phyloP scores from a whole-genome alignment of 441 rosid genomes.

The Eruca vesicaria region DNA sequence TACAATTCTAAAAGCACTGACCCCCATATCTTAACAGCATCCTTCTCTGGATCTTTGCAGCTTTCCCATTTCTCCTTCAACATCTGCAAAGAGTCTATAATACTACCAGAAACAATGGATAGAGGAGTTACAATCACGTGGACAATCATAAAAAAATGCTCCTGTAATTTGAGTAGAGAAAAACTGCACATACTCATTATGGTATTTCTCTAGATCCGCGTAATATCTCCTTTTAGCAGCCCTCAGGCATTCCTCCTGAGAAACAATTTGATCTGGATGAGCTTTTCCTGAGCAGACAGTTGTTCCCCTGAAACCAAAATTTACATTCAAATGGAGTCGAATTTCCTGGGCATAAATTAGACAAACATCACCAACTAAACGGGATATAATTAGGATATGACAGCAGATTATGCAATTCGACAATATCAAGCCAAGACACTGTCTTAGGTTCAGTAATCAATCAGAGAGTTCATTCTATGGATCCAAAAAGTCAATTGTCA shows the following conservation, averaged over 20 bases:
- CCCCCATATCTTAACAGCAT: constrained; percentile 63
- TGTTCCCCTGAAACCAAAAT: constrained; percentile 67
- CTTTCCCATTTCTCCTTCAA: constrained; percentile 79
- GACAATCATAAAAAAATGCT: not conserved
- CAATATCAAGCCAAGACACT: no score
- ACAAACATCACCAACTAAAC: not conserved
- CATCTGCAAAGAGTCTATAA: constrained; percentile 64
- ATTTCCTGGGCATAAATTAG: constrained; percentile 9
- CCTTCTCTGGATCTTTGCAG: constrained; percentile 70
- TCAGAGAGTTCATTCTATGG: not conserved
- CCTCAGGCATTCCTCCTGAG: constrained; percentile 51
- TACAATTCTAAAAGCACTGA: constrained; percentile 37
- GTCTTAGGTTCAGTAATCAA: no score
- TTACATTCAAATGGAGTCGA: constrained; percentile 32
- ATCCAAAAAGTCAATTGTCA: constrained; percentile 6
- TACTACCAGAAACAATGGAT: constrained; percentile 54
- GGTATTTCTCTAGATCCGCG: constrained; percentile 69
- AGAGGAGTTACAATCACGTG: constrained; percentile 27
- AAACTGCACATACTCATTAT: constrained; percentile 61
- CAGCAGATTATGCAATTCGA: not conserved
- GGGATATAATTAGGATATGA: not conserved
- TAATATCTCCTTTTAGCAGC: constrained; percentile 55
- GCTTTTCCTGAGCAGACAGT: constrained; percentile 68
- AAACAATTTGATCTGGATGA: constrained; percentile 81
- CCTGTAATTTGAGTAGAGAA: constrained; percentile 7